phyloP scores from a whole-genome alignment of 768 basidiomycete genomes.

The Cubamyces lactineus region DNA sequence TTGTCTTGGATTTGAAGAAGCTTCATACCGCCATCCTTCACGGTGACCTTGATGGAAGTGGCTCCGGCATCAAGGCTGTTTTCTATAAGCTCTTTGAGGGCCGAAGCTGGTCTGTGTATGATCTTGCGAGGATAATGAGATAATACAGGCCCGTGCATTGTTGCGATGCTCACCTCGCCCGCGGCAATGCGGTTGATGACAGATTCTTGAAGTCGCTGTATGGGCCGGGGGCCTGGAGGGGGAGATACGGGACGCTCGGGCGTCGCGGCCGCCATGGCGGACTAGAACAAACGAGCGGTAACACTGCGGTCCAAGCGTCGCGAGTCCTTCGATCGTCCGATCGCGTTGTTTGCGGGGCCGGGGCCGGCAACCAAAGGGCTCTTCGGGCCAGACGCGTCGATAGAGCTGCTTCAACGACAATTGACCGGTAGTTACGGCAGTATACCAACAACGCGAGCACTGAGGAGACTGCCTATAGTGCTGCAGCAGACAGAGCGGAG shows the following conservation, averaged over 20 bases:
- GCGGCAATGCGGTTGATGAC: constrained; percentile 91
- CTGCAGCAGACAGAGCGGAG: too few species aligned
- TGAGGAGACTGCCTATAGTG: too few species aligned
- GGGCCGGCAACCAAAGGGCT: not conserved
- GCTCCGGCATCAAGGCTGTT: constrained; percentile 94
- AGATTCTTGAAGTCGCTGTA: constrained; percentile 75
- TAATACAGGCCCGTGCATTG: not conserved
- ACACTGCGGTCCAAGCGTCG: too few species aligned
- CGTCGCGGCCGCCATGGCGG: constrained; percentile 10
- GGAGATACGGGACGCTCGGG: constrained; percentile 23
- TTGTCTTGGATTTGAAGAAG: constrained; percentile 96
- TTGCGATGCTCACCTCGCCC: constrained; percentile 46
- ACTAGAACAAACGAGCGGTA: not conserved
- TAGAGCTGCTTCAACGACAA: not conserved
- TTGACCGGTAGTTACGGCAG: too few species aligned
- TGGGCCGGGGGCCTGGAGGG: constrained; percentile 59
- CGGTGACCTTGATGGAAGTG: constrained; percentile 81
- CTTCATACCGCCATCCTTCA: constrained; percentile 97
- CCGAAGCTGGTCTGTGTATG: constrained; percentile 89
- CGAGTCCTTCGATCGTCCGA: too few species aligned
- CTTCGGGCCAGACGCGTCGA: not conserved
- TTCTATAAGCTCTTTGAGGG: constrained; percentile 94
- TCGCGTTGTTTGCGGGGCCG: constrained; percentile 4
- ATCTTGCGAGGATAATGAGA: constrained; percentile 48
- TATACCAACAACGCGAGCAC: too few species aligned